phyloP scores from a whole-genome alignment of 1,139 yeast species.

The Pichia sp. region DNA sequence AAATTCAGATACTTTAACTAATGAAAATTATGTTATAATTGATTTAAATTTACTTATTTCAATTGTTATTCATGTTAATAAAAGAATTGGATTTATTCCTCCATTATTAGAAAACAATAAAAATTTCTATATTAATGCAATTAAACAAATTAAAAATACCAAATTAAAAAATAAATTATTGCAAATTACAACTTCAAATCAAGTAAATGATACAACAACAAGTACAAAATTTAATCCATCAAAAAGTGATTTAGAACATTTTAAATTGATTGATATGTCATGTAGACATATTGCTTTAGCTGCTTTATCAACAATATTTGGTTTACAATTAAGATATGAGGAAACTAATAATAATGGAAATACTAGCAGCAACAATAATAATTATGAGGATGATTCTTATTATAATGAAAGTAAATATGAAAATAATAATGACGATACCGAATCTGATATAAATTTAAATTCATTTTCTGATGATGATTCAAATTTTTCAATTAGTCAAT shows the following conservation, averaged over 20 bases:
- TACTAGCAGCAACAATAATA: no score
- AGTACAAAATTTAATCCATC: conserved; percentile 24
- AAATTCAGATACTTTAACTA: conserved; percentile 8
- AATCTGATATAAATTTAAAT: no score
- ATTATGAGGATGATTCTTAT: no score
- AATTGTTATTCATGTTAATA: conserved; percentile 55
- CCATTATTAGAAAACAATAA: conserved; percentile 46
- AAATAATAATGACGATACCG: neutral
- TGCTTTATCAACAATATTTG: conserved; percentile 44
- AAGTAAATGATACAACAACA: neutral
- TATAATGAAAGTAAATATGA: no score
- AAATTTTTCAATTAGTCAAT: neutral
- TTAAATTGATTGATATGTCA: conserved; percentile 68
- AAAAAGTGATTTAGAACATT: conserved; percentile 62
- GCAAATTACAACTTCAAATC: neutral
- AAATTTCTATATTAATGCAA: conserved; percentile 27
- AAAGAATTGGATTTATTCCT: conserved; percentile 50
- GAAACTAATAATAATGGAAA: no score
- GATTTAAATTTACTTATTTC: conserved; percentile 48
- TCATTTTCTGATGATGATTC: neutral
- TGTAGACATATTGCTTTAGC: conserved; percentile 82
- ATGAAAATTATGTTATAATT: conserved; percentile 30
- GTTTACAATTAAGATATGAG: conserved; percentile 24
- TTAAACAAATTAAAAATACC: conserved; percentile 16
- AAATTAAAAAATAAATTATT: conserved; percentile 20